Percentiles rank a stretch among this genome's conserved stretches.
These are phyloP conservation scores for Calophaca sinica DNA, from an alignment of 306 rosid genomes.

Conservation along the genomic window DNA sequence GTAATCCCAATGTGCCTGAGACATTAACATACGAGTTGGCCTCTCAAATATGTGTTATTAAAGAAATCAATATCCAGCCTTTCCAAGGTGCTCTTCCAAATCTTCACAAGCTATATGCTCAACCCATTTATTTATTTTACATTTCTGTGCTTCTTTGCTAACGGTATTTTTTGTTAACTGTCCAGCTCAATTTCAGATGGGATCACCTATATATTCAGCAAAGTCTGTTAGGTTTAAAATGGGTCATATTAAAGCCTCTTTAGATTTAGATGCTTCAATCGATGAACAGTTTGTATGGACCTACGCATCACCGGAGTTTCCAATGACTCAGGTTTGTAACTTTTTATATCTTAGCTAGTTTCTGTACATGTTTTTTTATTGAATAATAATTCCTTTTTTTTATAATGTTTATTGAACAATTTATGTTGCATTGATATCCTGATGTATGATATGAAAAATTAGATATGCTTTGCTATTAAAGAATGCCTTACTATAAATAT, in stretches of 20 bases:
- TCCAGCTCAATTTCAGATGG: constrained; percentile 76
- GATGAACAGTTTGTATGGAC: constrained; percentile 74
- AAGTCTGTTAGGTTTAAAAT: constrained; percentile 73
- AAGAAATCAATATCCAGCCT: constrained; percentile 75
- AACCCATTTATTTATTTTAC: constrained; percentile 26
- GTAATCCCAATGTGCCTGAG: constrained; percentile 76
- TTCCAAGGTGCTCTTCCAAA: constrained; percentile 65
- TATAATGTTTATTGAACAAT: neutral
- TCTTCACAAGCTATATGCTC: constrained; percentile 35
- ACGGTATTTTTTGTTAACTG: constrained; percentile 37
- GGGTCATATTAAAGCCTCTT: constrained; percentile 64
- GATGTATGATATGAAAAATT: constrained; percentile 31
- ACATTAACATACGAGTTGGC: constrained; percentile 71
- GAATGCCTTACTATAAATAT: constrained; percentile 2
- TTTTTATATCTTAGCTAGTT: constrained; percentile 37
- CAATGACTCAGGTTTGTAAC: constrained; percentile 75
- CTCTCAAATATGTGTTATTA: constrained; percentile 70
- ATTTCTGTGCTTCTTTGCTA: constrained; percentile 27
- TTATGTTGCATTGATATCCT: constrained; percentile 27
- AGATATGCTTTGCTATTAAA: constrained; percentile 34
- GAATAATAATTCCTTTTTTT: constrained; percentile 12
- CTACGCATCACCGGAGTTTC: constrained; percentile 79
- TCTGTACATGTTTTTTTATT: constrained; percentile 14
- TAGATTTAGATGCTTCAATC: constrained; percentile 45
- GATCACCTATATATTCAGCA: constrained; percentile 82